phyloP scores from a whole-genome alignment of 768 basidiomycete genomes.

The Suillus tomentosus region DNA sequence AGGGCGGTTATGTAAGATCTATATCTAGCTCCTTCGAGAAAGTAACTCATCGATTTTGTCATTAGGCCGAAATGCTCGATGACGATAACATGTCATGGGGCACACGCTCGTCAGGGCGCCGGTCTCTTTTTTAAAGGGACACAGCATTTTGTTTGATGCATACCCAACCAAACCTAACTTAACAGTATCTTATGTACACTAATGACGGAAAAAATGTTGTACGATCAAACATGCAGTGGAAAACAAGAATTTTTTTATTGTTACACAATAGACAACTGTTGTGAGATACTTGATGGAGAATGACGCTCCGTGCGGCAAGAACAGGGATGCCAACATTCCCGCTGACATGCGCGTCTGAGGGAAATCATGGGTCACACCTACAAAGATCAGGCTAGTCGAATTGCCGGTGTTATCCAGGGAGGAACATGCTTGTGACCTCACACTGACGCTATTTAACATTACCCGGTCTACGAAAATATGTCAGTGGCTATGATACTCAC shows the following conservation, averaged over 20 bases:
- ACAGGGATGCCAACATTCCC: neutral
- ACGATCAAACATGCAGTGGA: conserved; percentile 10
- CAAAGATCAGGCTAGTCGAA: neutral
- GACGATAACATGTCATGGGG: conserved; percentile 34
- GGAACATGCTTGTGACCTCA: neutral
- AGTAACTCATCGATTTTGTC: neutral
- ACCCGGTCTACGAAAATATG: neutral
- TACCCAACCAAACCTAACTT: conserved; percentile 10
- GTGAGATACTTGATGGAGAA: neutral
- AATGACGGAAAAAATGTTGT: conserved; percentile 17
- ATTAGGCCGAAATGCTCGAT: conserved; percentile 30
- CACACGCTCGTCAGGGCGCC: conserved; percentile 10
- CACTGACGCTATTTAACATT: neutral
- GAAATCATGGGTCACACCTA: too few relatives aligned
- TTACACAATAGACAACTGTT: too few relatives aligned
- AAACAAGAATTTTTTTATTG: neutral
- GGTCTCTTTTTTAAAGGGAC: conserved; percentile 16
- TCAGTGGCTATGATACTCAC: neutral
- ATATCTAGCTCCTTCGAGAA: neutral
- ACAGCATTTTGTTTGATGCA: neutral
- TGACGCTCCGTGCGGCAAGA: neutral
- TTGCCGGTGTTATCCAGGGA: neutral
- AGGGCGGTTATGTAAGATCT: conserved; percentile 20
- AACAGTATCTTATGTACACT: conserved; percentile 15
- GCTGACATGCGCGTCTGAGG: neutral